Base-by-base conservation (phyloP, 2,329 filamentous ascomycete species). In the Cordyceps tenuipes region DNA sequence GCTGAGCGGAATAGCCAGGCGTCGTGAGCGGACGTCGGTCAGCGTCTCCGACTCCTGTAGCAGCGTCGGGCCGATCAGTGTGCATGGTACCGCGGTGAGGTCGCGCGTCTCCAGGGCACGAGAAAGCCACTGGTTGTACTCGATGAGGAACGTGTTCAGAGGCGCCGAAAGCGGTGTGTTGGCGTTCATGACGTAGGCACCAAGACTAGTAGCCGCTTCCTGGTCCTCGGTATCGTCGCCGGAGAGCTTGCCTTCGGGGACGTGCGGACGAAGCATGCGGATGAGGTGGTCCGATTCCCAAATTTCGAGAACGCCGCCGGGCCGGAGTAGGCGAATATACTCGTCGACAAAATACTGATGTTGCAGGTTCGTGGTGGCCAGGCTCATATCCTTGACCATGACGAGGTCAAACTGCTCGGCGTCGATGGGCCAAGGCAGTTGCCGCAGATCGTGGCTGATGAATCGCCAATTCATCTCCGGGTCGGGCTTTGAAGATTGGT, bases 221-320 rank as follows among this genome's bases (percentile, higher is more conserved):
- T 85, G 82, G 44, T 84, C 79, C 19, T 84, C 80, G 21, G 73
- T 73, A 31, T 76, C 72, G 21, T 73, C 71, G 51, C 69, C 70
- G 5, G 64, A 64, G 9, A 69, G 65, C 3, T 67, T 60, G 15
- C 64, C 80, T 73, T 58, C 81, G 2, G 86, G 85, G 2, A 89
- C 84, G 69, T 94, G 90, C 3, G 90, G 90, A 55, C 90, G 80
- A 31, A 97, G 79, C 71, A 91, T 92, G 65, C 92, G 88, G 64
- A 96, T 84, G 13, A 87, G 82, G 69, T 91, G 85, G 73, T 97
- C 92, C 5, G 88, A 88, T 64, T 96, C 92, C 92, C 92, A 97
- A 17, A 95, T 80, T 70, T 97, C 93, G 29, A 97, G 69, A 2
- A 85, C 84, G 5, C 93, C 93, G 17, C 90, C 91, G 0, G 89